Conservation (phyloP, 169 alveolate genomes). For the Besnoitia besnoiti region DNA sequence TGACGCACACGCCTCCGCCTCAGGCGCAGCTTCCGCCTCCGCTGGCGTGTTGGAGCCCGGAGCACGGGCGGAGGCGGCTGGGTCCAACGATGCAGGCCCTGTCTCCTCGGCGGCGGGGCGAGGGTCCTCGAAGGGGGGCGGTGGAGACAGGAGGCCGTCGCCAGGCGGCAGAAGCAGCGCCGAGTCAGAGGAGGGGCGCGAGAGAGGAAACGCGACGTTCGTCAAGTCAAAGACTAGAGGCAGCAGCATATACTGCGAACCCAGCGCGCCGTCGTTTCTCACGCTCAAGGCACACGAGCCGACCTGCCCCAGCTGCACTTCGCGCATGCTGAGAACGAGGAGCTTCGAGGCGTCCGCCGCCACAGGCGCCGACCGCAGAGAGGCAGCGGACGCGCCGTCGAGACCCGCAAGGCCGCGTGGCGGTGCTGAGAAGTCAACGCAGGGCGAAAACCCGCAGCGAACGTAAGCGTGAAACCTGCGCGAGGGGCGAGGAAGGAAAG, state of each 20-base stretch:
- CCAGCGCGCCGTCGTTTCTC: neutral
- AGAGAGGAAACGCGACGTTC: constrained; percentile 3
- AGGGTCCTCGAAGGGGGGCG: neutral
- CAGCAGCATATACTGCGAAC: neutral
- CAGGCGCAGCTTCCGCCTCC: neutral
- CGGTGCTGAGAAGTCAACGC: too few relatives aligned
- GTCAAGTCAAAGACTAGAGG: neutral
- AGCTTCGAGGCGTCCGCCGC: neutral
- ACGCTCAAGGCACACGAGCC: neutral
- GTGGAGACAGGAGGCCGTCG: neutral
- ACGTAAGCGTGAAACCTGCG: neutral
- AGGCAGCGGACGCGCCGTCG: neutral
- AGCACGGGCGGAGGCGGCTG: neutral
- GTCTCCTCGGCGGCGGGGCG: neutral
- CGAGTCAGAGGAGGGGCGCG: neutral
- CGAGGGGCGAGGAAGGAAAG: too few relatives aligned
- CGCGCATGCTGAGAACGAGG: neutral
- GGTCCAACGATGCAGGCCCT: neutral
- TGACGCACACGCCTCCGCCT: too few relatives aligned
- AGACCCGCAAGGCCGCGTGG: neutral
- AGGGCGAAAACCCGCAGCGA: neutral
- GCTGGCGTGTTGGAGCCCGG: neutral
- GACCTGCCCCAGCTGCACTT: neutral
- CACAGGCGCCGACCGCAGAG: neutral
- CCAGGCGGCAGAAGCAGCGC: neutral